Conservation (phyloP, 2,329 filamentous ascomycete genomes). For the Pyrenochaeta sp. region DNA sequence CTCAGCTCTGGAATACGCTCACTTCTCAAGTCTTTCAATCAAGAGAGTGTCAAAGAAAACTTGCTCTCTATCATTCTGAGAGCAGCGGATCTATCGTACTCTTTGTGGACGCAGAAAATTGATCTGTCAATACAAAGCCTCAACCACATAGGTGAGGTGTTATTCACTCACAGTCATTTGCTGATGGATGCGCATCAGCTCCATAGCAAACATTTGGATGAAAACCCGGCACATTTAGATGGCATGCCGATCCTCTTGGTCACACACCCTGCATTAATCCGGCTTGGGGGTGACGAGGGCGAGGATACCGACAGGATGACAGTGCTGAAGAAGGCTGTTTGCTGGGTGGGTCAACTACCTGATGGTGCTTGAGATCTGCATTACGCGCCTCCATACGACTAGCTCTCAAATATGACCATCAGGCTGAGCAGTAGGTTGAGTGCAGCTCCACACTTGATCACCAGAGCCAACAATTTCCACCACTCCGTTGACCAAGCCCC, state of each 20-base stretch:
- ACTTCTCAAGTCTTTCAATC: neutral
- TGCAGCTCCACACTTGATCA: neutral
- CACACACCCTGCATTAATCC: neutral
- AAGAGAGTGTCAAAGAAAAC: neutral
- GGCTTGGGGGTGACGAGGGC: neutral
- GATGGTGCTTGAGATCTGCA: neutral
- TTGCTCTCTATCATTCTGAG: neutral
- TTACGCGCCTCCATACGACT: neutral
- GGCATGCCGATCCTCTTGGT: neutral
- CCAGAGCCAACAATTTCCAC: neutral
- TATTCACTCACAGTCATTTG: neutral
- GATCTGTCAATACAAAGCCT: neutral
- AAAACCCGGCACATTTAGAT: neutral
- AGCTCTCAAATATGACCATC: neutral
- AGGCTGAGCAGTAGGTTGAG: neutral
- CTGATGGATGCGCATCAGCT: neutral
- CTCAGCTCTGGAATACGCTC: neutral
- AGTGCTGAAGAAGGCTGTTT: slow-evolving; percentile 1
- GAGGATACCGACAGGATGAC: neutral
- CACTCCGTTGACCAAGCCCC: neutral
- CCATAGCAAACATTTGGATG: slow-evolving; percentile 2
- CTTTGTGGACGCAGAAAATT: slow-evolving; percentile 1
- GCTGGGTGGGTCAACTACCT: neutral
- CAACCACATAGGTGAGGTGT: neutral
- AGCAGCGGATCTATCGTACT: neutral